phyloP scores from a whole-genome alignment of 2,329 filamentous ascomycete genomes.

The Aureobasidium sp. region DNA sequence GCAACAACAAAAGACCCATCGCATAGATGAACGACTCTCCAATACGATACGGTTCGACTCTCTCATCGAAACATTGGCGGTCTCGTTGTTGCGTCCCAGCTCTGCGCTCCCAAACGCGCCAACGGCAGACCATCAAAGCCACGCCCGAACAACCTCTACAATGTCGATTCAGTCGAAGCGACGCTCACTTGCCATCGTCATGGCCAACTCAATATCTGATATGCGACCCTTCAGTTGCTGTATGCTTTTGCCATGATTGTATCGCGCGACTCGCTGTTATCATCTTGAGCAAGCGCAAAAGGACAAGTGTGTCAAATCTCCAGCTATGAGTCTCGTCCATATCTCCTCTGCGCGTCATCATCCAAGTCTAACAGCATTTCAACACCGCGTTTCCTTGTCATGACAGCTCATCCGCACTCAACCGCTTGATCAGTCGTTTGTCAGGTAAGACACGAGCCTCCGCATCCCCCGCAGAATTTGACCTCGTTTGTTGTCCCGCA shows the following conservation, averaged over 20 bases:
- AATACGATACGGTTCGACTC: neutral
- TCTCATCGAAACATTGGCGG: neutral
- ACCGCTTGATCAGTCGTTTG: neutral
- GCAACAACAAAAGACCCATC: neutral
- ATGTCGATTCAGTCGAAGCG: neutral
- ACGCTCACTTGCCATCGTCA: neutral
- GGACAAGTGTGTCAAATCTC: neutral
- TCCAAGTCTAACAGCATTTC: neutral
- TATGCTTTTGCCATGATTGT: neutral
- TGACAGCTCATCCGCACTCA: neutral
- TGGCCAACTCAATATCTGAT: neutral
- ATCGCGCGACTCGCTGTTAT: neutral
- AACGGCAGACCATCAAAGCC: slow-evolving; percentile 4
- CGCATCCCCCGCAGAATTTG: neutral
- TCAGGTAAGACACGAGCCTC: neutral
- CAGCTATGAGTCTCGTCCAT: neutral
- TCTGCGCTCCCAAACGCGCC: neutral
- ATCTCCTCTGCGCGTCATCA: neutral
- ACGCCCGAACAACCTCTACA: neutral
- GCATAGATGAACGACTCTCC: neutral
- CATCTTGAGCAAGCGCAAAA: neutral
- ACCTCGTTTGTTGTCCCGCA: neutral
- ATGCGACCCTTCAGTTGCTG: neutral
- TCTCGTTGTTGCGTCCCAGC: too few species aligned
- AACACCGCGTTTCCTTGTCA: neutral